Evolutionary conservation across 140 eudicot genomes (phyloP).

Genomic region (Eryngium alpinum): DNA sequence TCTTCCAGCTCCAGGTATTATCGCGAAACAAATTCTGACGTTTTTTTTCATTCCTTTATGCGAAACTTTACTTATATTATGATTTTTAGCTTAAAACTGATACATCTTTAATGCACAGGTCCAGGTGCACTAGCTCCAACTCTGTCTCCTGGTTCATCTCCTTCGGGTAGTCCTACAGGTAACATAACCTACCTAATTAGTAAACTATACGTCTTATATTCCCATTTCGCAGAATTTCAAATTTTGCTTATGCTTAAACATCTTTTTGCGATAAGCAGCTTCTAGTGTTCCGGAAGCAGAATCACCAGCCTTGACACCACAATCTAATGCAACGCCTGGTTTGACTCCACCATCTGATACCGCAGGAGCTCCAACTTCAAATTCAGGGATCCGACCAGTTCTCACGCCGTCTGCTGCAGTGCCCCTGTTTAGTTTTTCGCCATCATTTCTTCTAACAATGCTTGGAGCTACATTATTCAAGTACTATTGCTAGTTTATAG

Average conservation of each 20-base stretch:
- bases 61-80: background rate
- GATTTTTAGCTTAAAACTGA: background rate
- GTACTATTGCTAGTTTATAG: conserved; percentile 7
- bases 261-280: conserved; percentile 16
- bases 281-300: conserved; percentile 26
- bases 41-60: background rate
- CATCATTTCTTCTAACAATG: conserved; percentile 26
- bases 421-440: conserved; percentile 19
- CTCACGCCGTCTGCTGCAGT: conserved; percentile 45
- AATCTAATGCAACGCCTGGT: conserved; percentile 35
- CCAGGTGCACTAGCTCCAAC: conserved; percentile 35
- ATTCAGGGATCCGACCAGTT: conserved; percentile 45
- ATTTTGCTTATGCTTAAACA: background rate
- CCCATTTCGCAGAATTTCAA: background rate
- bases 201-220: background rate
- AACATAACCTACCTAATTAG: background rate
- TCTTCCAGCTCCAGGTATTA: conserved; percentile 69
- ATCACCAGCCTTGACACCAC: conserved; percentile 41
- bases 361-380: conserved; percentile 29
- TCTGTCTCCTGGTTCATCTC: conserved; percentile 34
- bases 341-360: conserved; percentile 42
- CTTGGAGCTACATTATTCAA: conserved; percentile 21
- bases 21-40: background rate
- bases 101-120: conserved; percentile 21
- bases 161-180: conserved; percentile 39